These are phyloP conservation scores for Turnera subulata DNA, from an alignment of 345 rosid species.

Conservation along the genomic window DNA sequence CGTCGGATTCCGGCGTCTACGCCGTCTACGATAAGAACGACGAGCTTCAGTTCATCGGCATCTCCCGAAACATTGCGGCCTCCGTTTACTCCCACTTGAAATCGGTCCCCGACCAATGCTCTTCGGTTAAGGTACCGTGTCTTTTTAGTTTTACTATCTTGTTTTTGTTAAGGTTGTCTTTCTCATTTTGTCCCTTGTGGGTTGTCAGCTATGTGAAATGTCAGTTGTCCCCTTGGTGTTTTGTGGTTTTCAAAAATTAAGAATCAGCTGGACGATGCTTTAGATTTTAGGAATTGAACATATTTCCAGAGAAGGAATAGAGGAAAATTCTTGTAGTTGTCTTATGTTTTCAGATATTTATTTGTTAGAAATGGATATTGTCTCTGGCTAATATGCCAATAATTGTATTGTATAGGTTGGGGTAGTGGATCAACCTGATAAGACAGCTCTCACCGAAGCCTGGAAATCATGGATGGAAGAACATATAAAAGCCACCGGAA, in stretches of 20 bases:
- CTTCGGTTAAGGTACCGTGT: constrained; percentile 59
- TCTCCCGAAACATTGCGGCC: constrained; percentile 71
- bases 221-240: not conserved
- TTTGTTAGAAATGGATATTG: no score
- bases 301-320: no score
- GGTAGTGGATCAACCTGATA: constrained; percentile 69
- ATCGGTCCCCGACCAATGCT: constrained; percentile 69
- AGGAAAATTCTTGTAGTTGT: no score
- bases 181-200: not conserved
- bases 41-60: constrained; percentile 79
- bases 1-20: constrained; percentile 68
- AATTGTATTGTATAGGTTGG: constrained; percentile 49
- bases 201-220: not conserved
- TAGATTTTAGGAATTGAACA: no score
- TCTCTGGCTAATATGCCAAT: no score
- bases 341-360: no score
- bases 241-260: no score
- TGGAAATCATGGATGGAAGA: constrained; percentile 99
- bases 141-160: not conserved
- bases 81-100: constrained; percentile 60
- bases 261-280: not conserved
- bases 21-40: constrained; percentile 62
- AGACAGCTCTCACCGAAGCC: constrained; percentile 60
- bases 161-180: not conserved
- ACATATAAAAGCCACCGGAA: constrained; percentile 67